These are phyloP conservation scores for Saccharomyces kudriavzevii DNA, from an alignment of 805 yeast genomes.

Conservation along the genomic window DNA sequence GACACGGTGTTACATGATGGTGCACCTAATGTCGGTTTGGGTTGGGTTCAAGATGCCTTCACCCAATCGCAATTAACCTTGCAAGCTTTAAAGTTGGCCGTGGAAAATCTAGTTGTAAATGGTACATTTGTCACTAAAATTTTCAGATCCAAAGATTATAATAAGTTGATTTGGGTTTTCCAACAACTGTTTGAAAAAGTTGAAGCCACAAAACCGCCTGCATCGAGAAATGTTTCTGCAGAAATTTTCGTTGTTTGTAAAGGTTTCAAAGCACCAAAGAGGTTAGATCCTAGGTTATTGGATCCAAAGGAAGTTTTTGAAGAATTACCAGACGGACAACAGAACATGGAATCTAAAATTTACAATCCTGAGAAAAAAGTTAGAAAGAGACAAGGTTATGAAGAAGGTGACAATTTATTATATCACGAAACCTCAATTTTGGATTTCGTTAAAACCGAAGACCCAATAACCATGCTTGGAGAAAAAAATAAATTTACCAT, in stretches of 20 bases:
- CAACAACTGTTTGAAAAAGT: constrained; percentile 92
- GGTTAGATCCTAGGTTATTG: constrained; percentile 81
- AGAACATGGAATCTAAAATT: constrained; percentile 82
- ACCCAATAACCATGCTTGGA: constrained; percentile 79
- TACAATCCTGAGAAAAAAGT: constrained; percentile 89
- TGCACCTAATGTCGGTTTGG: constrained; percentile 99
- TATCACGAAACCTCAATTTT: constrained; percentile 65
- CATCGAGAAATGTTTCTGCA: constrained; percentile 97
- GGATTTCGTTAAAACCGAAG: constrained; percentile 76
- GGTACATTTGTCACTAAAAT: constrained; percentile 96
- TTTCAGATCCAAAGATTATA: constrained; percentile 97
- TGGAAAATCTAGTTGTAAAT: constrained; percentile 80
- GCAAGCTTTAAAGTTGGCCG: constrained; percentile 89
- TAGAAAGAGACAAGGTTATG: constrained; percentile 93
- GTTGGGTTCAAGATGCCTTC: constrained; percentile 99
- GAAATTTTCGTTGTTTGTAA: constrained; percentile 96
- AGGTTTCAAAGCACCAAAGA: constrained; percentile 93
- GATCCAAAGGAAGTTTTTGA: constrained; percentile 93
- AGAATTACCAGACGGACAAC: constrained; percentile 68
- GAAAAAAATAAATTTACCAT: constrained; percentile 54
- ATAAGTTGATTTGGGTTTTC: constrained; percentile 94
- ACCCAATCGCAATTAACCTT: constrained; percentile 93
- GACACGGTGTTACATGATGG: constrained; percentile 98
- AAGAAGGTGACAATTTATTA: constrained; percentile 74
- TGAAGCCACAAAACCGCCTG: constrained; percentile 98